These are phyloP conservation scores for Lactarius tabidus DNA, from an alignment of 768 basidiomycete species.

Conservation along the genomic window DNA sequence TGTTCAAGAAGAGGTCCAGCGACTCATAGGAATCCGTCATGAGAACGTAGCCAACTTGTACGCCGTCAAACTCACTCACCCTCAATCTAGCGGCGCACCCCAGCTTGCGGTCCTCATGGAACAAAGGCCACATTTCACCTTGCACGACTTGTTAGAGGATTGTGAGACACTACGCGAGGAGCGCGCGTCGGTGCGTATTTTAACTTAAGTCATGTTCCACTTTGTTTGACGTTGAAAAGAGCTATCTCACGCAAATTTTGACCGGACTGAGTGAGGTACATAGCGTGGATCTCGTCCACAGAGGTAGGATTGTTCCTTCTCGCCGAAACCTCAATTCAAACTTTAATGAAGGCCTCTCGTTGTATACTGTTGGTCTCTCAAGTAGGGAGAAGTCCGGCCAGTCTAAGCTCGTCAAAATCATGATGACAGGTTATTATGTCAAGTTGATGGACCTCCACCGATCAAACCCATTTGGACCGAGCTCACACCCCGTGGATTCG, in stretches of 20 bases:
- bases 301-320: slow-evolving; percentile 40
- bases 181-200: slow-evolving; percentile 52
- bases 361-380: slow-evolving; percentile 58
- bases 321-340: slow-evolving; percentile 4
- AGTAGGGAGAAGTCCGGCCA: slow-evolving; percentile 47
- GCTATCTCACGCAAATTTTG: slow-evolving; percentile 71
- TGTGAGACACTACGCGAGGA: slow-evolving; percentile 70
- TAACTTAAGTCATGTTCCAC: slow-evolving; percentile 10
- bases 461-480: slow-evolving; percentile 70
- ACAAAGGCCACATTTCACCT: slow-evolving; percentile 57
- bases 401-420: slow-evolving; percentile 68
- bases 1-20: slow-evolving; percentile 61
- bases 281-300: slow-evolving; percentile 61
- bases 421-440: slow-evolving; percentile 66
- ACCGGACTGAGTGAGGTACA: slow-evolving; percentile 67
- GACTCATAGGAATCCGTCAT: slow-evolving; percentile 55
- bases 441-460: slow-evolving; percentile 75
- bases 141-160: slow-evolving; percentile 74
- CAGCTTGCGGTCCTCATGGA: slow-evolving; percentile 69
- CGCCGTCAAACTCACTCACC: slow-evolving; percentile 59
- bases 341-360: slow-evolving; percentile 46
- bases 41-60: slow-evolving; percentile 62
- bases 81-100: slow-evolving; percentile 46
- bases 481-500: slow-evolving; percentile 30
- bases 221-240: slow-evolving; percentile 38